phyloP scores from a whole-genome alignment of 208 protist genomes.

The Leishmania lainsoni region DNA sequence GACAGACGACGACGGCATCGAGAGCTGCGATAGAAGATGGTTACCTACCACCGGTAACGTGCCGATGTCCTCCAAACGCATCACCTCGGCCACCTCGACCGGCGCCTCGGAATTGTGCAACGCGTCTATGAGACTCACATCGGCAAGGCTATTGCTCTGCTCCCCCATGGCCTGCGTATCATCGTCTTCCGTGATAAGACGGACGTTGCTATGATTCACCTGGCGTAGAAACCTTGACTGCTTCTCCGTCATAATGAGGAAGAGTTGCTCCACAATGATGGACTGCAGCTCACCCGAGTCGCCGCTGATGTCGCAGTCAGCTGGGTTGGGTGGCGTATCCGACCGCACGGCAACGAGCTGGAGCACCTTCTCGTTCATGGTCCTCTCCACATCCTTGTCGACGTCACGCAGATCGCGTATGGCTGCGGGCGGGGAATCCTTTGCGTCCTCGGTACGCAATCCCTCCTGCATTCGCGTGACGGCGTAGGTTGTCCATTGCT shows the following conservation, averaged over 20 bases:
- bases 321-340: constrained; percentile 44
- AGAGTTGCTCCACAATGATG: constrained; percentile 85
- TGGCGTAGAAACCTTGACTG: constrained; percentile 78
- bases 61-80: constrained; percentile 31
- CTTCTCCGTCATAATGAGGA: constrained; percentile 67
- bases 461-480: constrained; percentile 28
- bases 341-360: constrained; percentile 62
- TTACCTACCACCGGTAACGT: background rate
- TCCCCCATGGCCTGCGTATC: constrained; percentile 2
- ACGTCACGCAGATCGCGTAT: constrained; percentile 47
- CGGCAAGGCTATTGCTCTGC: constrained; percentile 16
- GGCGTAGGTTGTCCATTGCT: constrained; percentile 33
- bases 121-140: constrained; percentile 17
- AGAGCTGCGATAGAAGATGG: background rate
- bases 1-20: constrained; percentile 11
- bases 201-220: constrained; percentile 83
- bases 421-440: constrained; percentile 1
- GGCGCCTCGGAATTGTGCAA: constrained; percentile 14
- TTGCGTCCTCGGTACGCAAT: constrained; percentile 2
- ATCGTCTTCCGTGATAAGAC: constrained; percentile 65
- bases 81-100: constrained; percentile 18
- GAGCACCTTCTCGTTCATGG: constrained; percentile 58
- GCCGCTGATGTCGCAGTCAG: constrained; percentile 81
- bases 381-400: constrained; percentile 78
- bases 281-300: constrained; percentile 72